Percentiles rank a stretch among this genome's conserved stretches.
Evolutionary conservation across 352 stramenopile species (phyloP).

Genomic region (Blastocystis hominis): DNA sequence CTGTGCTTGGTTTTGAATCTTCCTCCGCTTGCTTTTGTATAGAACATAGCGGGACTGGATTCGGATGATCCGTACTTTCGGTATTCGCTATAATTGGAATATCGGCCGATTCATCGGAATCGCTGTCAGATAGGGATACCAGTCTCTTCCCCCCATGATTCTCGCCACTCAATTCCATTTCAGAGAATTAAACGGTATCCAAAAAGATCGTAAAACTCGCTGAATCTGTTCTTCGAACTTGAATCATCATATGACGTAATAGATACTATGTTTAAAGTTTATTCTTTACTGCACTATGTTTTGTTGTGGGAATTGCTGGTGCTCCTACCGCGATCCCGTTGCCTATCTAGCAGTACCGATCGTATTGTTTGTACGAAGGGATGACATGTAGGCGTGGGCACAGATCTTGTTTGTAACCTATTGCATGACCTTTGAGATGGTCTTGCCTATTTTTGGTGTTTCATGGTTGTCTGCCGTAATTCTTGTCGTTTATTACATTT

Average conservation of each 20-base stretch:
- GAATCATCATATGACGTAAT: background rate
- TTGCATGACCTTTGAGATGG: constrained; percentile 48
- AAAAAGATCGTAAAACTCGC: background rate
- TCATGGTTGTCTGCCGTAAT: background rate
- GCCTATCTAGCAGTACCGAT: constrained; percentile 35
- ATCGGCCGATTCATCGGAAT: background rate
- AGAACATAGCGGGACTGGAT: too few relatives aligned
- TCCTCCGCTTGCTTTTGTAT: too few relatives aligned
- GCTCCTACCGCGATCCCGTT: constrained; percentile 33
- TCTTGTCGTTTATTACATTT: constrained; percentile 10
- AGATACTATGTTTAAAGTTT: background rate
- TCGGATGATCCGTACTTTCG: too few relatives aligned
- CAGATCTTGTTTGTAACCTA: constrained; percentile 41
- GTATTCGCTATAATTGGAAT: too few relatives aligned
- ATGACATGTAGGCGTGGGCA: constrained; percentile 4
- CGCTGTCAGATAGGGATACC: background rate
- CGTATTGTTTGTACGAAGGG: background rate
- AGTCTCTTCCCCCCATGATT: background rate
- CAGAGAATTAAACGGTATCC: background rate
- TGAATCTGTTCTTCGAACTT: too few relatives aligned
- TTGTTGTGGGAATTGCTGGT: constrained; percentile 46
- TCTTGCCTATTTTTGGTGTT: background rate
- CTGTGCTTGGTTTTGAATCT: too few relatives aligned
- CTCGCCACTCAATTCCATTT: background rate
- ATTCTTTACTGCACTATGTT: constrained; percentile 9